phyloP scores from a whole-genome alignment of 768 basidiomycete species.

The Kondoa malvinella region DNA sequence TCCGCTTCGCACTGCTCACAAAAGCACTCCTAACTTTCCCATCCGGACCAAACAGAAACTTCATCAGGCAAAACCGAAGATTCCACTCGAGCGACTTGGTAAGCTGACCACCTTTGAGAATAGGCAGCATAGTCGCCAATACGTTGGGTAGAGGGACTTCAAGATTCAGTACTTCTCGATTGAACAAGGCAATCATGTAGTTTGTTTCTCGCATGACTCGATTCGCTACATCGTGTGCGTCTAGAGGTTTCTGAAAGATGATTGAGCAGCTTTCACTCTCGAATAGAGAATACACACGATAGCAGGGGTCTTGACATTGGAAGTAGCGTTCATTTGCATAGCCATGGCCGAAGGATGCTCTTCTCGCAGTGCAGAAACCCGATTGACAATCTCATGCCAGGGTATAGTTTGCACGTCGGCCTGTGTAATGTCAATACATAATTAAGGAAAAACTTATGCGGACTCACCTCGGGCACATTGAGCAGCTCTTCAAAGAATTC shows the following conservation, averaged over 20 bases:
- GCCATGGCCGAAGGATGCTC: slow-evolving; percentile 68
- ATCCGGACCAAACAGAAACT: slow-evolving; percentile 77
- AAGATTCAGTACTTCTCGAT: slow-evolving; percentile 84
- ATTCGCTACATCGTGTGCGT: slow-evolving; percentile 95
- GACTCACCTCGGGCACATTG: slow-evolving; percentile 72
- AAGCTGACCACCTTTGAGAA: slow-evolving; percentile 46
- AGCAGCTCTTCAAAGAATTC: slow-evolving; percentile 88
- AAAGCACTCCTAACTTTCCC: slow-evolving; percentile 84
- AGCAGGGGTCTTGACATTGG: background rate
- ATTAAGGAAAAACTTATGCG: background rate
- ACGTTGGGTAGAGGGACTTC: slow-evolving; percentile 54
- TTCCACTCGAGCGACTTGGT: slow-evolving; percentile 96
- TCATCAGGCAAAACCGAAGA: slow-evolving; percentile 82
- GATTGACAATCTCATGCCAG: slow-evolving; percentile 84
- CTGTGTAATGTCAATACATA: slow-evolving; percentile 35
- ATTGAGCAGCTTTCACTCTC: background rate
- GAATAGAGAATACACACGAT: background rate
- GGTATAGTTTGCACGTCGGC: slow-evolving; percentile 94
- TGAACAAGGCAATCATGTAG: slow-evolving; percentile 92
- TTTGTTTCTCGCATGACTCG: slow-evolving; percentile 97
- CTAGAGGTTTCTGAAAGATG: slow-evolving; percentile 45
- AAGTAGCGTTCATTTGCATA: background rate
- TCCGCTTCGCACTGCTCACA: slow-evolving; percentile 63
- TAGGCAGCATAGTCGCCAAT: slow-evolving; percentile 11
- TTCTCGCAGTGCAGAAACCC: slow-evolving; percentile 75